Evolutionary conservation across 441 rosid species (phyloP).

Genomic region (Dalechampia spathulata): DNA sequence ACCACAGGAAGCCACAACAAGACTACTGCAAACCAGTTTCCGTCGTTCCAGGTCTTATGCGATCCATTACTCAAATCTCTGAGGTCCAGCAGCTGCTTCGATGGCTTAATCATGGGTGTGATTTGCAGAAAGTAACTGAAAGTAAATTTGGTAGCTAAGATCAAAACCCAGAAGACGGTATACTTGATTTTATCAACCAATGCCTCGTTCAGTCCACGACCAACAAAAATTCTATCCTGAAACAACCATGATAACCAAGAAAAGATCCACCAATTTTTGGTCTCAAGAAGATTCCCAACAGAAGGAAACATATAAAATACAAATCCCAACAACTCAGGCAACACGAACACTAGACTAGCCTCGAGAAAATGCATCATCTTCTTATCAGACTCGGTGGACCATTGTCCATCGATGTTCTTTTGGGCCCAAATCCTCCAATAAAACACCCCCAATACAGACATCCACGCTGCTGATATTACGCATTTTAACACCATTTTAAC

Average conservation of each 20-base stretch:
- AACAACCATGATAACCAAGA: conserved; percentile 77
- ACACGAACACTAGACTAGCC: conserved; percentile 45
- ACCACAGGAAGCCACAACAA: conserved; percentile 83
- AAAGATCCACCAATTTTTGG: conserved; percentile 69
- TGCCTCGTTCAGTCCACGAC: conserved; percentile 88
- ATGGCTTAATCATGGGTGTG: conserved; percentile 69
- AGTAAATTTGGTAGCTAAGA: conserved; percentile 61
- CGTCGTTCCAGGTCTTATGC: conserved; percentile 41
- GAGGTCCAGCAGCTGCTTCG: conserved; percentile 38
- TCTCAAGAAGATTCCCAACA: conserved; percentile 77
- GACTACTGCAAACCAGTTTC: conserved; percentile 69
- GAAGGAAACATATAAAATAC: conserved; percentile 65
- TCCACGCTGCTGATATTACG: conserved; percentile 54
- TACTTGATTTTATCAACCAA: conserved; percentile 70
- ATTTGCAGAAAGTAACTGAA: conserved; percentile 87
- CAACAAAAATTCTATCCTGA: conserved; percentile 76
- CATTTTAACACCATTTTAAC: conserved; percentile 69
- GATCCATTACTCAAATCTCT: conserved; percentile 44
- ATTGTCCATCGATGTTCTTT: conserved; percentile 37
- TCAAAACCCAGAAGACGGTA: conserved; percentile 59
- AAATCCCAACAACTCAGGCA: conserved; percentile 65
- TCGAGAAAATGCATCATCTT: conserved; percentile 50
- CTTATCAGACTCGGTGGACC: conserved; percentile 39
- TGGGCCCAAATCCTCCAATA: conserved; percentile 64
- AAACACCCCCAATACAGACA: conserved; percentile 47